phyloP scores from a whole-genome alignment of 202 grass and related monocot genomes.

The Dendrocalamus latiflorus region DNA sequence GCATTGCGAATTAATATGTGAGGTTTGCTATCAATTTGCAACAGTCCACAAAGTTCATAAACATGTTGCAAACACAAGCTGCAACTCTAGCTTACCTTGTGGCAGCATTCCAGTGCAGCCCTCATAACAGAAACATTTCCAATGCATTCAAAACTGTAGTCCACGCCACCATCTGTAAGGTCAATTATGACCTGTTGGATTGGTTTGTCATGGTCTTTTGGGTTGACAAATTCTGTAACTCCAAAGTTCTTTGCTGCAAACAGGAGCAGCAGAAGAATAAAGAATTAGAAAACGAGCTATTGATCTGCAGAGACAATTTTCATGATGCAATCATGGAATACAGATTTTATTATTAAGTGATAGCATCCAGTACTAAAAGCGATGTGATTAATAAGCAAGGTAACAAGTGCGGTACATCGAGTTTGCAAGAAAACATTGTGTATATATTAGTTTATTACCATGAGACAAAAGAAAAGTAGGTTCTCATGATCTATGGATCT shows the following conservation, averaged over 20 bases:
- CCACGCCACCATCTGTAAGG: slow-evolving; percentile 84
- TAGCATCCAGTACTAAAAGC: background rate
- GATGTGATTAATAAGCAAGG: too few relatives aligned
- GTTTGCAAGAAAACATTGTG: background rate
- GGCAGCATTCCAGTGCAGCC: slow-evolving; percentile 94
- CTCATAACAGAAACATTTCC: slow-evolving; percentile 96
- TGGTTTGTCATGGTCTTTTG: slow-evolving; percentile 92
- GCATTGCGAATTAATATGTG: too few relatives aligned
- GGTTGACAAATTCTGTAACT: slow-evolving; percentile 96
- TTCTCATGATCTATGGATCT: background rate
- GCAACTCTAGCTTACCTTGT: slow-evolving; percentile 59
- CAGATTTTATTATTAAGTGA: background rate
- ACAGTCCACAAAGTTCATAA: background rate
- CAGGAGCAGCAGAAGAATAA: background rate
- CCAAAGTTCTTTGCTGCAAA: slow-evolving; percentile 96
- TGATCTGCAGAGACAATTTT: background rate
- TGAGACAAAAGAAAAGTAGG: background rate
- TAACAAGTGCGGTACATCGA: too few relatives aligned
- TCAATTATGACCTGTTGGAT: slow-evolving; percentile 91
- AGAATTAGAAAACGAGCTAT: background rate
- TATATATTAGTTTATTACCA: background rate
- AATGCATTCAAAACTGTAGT: slow-evolving; percentile 99
- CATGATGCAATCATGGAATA: background rate
- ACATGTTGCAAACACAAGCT: background rate
- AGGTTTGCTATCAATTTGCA: background rate